Base-by-base conservation (phyloP, 192 early-diverging fungal species). In the Coemansia sp. region DNA sequence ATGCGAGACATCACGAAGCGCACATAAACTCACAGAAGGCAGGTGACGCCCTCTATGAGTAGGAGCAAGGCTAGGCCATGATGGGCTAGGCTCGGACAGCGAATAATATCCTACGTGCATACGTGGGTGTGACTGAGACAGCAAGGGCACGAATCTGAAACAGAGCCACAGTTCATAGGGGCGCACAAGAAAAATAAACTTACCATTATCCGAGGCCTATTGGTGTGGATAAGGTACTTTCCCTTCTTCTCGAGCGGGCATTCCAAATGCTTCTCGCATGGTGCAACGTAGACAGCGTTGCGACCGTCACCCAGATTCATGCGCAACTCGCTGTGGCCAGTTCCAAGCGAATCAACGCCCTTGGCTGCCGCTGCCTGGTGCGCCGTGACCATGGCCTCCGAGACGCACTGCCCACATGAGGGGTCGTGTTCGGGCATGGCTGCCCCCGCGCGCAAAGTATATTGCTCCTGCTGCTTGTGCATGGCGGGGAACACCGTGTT, bases 171-270 rank as follows among this genome's bases (percentile, higher is more conserved):
- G 34, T 35, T 3, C 30, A 12, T 4, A 61, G 45, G 27, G 27
- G 37, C 24, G 27, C 35, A 47, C n/a, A 62, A 35, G 22, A 24
- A 35, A 34, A 35, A 32, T 52, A 56, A 20, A 71, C 78, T 75
- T 75, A 81, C 78, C 72, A 78, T 83, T 61, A 83, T 83, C 40
- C 77, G 77, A 4, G 74, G 69, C 71, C 69, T 65, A 72, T 77
- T 76, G 11, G 74, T 78, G 64, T 83, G 80, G 16, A 83, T 69
- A 35, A 83, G 63, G 64, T 83, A 83, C 27, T 70, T 74, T 64
- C 80, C 80, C 73, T 74, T 70, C 59, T 69, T 83, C 53, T 78
- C 75, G 27, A 78, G 66, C 29, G 80, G 80, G 59, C 80, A 83
- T 41, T 76, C 80, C 6, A 77, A 60, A 40, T 69, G 75, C 29